Base-by-base conservation (phyloP, 2,329 filamentous ascomycete species). In the Mycosphaerella arachidis region DNA sequence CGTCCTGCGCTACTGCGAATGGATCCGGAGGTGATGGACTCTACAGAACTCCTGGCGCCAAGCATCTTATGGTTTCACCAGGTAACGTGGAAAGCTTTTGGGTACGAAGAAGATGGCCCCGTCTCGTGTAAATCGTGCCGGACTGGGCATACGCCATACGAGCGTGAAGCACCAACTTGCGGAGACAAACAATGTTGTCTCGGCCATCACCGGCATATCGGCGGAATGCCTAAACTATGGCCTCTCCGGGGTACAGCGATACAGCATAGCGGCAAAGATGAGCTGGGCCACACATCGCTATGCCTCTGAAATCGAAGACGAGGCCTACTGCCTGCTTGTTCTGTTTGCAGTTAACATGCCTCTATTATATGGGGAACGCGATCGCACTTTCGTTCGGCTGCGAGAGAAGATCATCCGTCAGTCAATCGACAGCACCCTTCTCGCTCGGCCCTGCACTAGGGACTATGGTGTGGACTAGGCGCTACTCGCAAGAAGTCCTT, bases 361-460 rank as follows among this genome's bases (percentile, higher is more conserved):
- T 1, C 55, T 71, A 5, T 46, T 70, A 1, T 73, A 74, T 55
- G 72, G 72, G 5, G 71, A 73, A 64, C 69, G 70, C 35, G 48
- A 30, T 3, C 31, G 51, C 18, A 56, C 60, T 2, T 64, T 64
- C 45, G 18, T 37, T 2, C 16, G 57, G 7, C 57, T 62, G 6
- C 46, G 6, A 18, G 46, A 30, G 3, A 18, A 48, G 27, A 48
- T 27, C 6, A 27, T 48, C 20, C 12, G 18, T 10, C 18, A 27
- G 46, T 27, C 20, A 13, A 9, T 12, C 18, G 46, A 50, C 46
- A 50, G 20, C 12, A 50, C 24, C 9, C 10, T 50, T 6, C 29
- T 29, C 8, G 46, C 46, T 6, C 6, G 10, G 24, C 4, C 18
- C 20, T 24, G 24, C 24, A 24, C 24, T 24, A 24, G 24, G 24